Evolutionary conservation across 345 rosid species (phyloP).

Genomic region (Syzygium grande): DNA sequence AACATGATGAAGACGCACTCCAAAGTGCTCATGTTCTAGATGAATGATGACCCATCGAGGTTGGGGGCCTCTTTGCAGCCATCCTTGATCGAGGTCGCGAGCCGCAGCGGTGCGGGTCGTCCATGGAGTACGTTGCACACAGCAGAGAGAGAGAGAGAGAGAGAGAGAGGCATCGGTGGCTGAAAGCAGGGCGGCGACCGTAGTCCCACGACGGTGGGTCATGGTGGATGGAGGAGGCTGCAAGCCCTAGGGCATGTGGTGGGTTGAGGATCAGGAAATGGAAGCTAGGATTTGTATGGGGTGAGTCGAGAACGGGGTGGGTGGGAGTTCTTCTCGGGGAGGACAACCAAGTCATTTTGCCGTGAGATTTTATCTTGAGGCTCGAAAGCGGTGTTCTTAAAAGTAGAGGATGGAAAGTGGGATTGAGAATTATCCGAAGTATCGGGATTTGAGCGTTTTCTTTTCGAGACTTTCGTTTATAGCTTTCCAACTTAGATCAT

Average conservation of each 20-base stretch:
- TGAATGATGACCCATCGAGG: not conserved
- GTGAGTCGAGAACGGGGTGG: not conserved
- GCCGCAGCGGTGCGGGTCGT: not conserved
- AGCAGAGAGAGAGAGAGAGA: not conserved
- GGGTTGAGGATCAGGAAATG: not conserved
- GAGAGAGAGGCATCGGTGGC: not conserved
- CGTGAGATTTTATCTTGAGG: not conserved
- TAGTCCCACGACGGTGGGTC: not conserved
- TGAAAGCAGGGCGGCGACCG: not conserved
- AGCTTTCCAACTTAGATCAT: not conserved
- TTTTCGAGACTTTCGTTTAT: not conserved
- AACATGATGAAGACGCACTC: not conserved
- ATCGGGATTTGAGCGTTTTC: not conserved
- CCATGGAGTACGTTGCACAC: not conserved
- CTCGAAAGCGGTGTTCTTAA: not conserved
- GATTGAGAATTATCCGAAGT: not conserved
- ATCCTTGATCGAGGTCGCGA: not conserved
- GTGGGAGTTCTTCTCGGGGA: not conserved
- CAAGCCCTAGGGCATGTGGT: not conserved
- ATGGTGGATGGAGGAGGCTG: not conserved
- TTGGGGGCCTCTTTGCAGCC: not conserved
- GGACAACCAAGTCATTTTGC: not conserved
- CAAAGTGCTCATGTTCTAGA: not conserved
- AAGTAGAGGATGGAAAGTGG: not conserved
- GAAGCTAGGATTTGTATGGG: not conserved